Base-by-base conservation (phyloP, 2,329 filamentous ascomycete species). In the Coniochaeta ligniaria region DNA sequence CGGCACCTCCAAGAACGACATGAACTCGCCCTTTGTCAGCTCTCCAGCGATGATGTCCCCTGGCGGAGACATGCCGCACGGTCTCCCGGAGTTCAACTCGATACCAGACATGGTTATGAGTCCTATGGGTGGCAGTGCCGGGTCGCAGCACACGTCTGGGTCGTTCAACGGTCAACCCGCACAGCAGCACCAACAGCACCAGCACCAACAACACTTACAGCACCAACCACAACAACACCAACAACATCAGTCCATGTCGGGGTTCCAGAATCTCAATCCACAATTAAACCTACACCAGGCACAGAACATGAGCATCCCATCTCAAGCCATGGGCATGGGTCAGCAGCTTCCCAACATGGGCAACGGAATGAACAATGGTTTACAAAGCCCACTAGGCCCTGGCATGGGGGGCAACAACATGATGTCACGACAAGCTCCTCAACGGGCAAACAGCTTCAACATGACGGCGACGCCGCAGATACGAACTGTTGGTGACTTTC, bases 91-190 rank as follows among this genome's bases (percentile, higher is more conserved):
- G 3, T 85, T 79, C 58, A 75, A 73, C 22, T 71, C 79, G 11
- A 81, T 85, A 63, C 72, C 79, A 1, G 82, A 85, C 8, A 80
- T 85, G 70, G 76, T 81, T 43, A 81, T 84, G 75, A 82, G 74
- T 38, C 78, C 79, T 0, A 72, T 83, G 59, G 74, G 75, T 57
- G 65, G 66, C 8, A 68, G 71, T 17, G 62, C 65, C 33, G 61
- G 62, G 26, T 63, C 66, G 28, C 63, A 67, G 43, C 66, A 62
- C 31, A 63, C 63, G 4, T 60, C 67, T 8, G 67, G 63, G 16
- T 64, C 63, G 7, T 64, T 70, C 57, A 65, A 62, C 33, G 60
- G 57, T 14, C 68, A 68, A 35, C 68, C 68, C 41, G 57, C 65
- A 41, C 71, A 69, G 50, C 71, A 67, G 35, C 68, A 70, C 3